Conservation (phyloP, 164 flowering plant genomes). For the Saururus chinensis region DNA sequence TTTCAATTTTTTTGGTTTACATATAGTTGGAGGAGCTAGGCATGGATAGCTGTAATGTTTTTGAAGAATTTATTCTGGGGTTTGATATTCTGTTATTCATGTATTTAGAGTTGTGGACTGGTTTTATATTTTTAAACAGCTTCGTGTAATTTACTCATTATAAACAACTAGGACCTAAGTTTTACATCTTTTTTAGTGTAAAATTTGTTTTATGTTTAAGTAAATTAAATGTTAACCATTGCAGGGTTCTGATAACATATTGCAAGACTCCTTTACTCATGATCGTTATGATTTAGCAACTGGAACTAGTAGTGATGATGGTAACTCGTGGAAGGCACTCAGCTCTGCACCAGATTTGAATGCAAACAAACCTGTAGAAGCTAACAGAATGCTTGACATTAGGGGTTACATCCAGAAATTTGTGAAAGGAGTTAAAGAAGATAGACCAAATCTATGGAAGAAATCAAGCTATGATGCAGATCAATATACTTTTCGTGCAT, state of each 20-base stretch:
- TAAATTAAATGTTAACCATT: not conserved
- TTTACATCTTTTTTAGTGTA: no score
- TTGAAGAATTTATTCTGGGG: no score
- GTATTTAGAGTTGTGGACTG: no score
- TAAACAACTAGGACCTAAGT: not conserved
- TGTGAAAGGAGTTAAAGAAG: conserved; percentile 21
- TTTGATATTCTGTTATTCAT: no score
- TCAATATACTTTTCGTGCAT: conserved; percentile 18
- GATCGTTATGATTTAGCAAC: conserved; percentile 13
- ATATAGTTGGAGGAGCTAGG: no score
- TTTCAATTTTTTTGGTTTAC: no score
- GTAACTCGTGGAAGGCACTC: not conserved
- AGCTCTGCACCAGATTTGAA: not conserved
- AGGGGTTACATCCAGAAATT: conserved; percentile 31
- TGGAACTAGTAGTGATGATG: conserved; percentile 12
- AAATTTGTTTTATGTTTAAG: not conserved
- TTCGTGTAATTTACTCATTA: not conserved
- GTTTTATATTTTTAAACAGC: no score
- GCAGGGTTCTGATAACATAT: conserved; percentile 22
- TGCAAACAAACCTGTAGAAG: conserved; percentile 3
- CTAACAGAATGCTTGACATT: conserved; percentile 20
- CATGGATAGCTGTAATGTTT: no score
- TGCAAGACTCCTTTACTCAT: conserved; percentile 4
- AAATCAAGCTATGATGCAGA: conserved; percentile 18
- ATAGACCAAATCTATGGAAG: conserved; percentile 4